These are phyloP conservation scores for Epipyxis sp. DNA, from an alignment of 108 stramenopile genomes.

Conservation along the genomic window DNA sequence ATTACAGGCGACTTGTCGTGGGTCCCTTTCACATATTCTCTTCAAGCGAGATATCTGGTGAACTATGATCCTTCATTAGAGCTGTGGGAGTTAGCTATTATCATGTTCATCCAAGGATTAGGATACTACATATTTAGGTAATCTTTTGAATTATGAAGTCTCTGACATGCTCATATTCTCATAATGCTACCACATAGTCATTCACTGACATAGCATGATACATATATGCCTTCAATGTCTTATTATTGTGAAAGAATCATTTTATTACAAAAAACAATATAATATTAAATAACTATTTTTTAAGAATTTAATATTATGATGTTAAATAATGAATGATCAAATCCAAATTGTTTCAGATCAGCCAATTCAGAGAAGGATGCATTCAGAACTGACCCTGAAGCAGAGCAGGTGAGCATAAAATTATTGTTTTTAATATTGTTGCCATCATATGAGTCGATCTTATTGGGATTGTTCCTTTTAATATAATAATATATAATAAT, in stretches of 20 bases:
- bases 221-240: conserved; percentile 42
- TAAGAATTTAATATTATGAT: no score
- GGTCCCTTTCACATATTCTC: conserved; percentile 93
- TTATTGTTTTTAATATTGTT: no score
- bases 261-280: not conserved
- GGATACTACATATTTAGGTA: conserved; percentile 86
- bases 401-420: conserved; percentile 59
- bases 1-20: conserved; percentile 99
- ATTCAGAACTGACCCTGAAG: conserved; percentile 80
- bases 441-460: no score
- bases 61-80: conserved; percentile 76
- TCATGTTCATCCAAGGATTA: conserved; percentile 52
- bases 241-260: not conserved
- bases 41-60: conserved; percentile 86
- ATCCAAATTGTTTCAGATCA: no score
- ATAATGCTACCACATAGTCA: no score
- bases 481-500: no score
- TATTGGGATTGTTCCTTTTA: no score
- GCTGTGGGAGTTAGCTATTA: conserved; percentile 46
- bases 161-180: no score
- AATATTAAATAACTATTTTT: no score
- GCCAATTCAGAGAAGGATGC: conserved; percentile 91
- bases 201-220: no score
- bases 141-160: not conserved
- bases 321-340: no score